Base-by-base conservation (phyloP, 805 yeast species). In the Lachancea cidri region DNA sequence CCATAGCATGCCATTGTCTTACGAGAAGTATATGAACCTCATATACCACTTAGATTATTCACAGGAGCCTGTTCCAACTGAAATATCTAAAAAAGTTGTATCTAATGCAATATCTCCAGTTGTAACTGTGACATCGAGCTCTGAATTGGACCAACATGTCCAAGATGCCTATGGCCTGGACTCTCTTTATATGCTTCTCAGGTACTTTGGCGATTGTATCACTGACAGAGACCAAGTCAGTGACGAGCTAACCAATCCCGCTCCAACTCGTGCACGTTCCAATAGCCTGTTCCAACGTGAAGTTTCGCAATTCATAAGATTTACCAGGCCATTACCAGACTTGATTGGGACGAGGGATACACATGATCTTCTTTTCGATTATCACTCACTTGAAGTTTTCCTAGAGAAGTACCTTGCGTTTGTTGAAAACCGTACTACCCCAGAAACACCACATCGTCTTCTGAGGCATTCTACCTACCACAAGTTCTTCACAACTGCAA, bases 391-490 rank as follows among this genome's bases (percentile, higher is more conserved):
- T 9, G 73, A 67, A 38, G 51, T 60, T n/a, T 52, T 64, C 36
- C 55, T 68, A 49, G 46, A 50, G 17, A 57, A 60, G 16, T 65
- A 64, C 39, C 53, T 66, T 13, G 52, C 54, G 27, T 43, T 55
- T 8, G 52, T 65, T 6, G 58, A 61, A n/a, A 41, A 40, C n/a
- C 20, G 42, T 16, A 54, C 57, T 1, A 42, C 48, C 35, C 55
- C 60, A 11, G 50, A 52, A 3, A 65, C 67, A 2, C 44, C 54
- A 3, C 53, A 57, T 37, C 38, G 51, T 11, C 41, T 60, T 1
- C 52, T 74, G 31, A 70, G 68, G 38, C 68, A 68, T 40, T 68
- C 76, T 3, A 62, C 81, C 7, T 86, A 81, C 55, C 64, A 76
- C 46, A 74, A 73, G 38, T 71, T 79, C 47, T 71, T 83, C 49